Conservation (phyloP, 352 stramenopile genomes). For the Globisporangium yorkense region DNA sequence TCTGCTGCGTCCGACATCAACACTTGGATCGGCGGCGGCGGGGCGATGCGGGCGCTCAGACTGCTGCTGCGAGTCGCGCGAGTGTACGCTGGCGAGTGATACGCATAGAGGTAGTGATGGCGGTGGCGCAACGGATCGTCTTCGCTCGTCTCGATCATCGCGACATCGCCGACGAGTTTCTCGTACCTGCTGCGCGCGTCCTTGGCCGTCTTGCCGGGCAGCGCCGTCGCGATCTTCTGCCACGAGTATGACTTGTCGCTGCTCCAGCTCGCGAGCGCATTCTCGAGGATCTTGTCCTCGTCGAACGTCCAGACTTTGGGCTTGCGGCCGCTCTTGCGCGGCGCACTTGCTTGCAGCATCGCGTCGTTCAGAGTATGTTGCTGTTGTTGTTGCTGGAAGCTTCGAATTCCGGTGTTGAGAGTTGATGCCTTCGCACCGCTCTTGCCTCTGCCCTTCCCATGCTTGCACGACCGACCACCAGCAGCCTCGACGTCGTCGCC, state of each 20-base stretch:
- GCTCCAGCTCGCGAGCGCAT: conserved; percentile 51
- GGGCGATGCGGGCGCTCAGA: conserved; percentile 46
- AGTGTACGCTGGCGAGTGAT: not conserved
- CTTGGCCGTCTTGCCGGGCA: conserved; percentile 71
- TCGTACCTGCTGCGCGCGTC: conserved; percentile 72
- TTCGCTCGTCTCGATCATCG: conserved; percentile 45
- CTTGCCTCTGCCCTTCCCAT: conserved; percentile 3
- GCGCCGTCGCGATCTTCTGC: conserved; percentile 58
- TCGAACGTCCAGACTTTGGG: conserved; percentile 72
- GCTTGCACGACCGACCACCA: conserved; percentile 1
- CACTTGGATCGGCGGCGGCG: conserved; percentile 64
- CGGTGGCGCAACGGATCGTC: conserved; percentile 1
- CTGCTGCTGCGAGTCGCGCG: not conserved
- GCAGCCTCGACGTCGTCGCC: not conserved
- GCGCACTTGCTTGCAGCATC: too few species aligned
- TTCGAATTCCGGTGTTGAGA: not conserved
- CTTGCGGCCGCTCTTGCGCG: conserved; percentile 18
- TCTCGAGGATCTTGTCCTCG: conserved; percentile 81
- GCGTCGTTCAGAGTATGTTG: conserved; percentile 7
- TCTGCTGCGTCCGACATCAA: conserved; percentile 10
- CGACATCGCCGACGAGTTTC: conserved; percentile 68
- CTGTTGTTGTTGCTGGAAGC: not conserved
- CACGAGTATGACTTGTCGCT: conserved; percentile 65
- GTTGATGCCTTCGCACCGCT: not conserved
- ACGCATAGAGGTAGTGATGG: not conserved